Evolutionary conservation across 495 filamentous ascomycete species (phyloP).

Genomic region (Penicillium waksmanii): DNA sequence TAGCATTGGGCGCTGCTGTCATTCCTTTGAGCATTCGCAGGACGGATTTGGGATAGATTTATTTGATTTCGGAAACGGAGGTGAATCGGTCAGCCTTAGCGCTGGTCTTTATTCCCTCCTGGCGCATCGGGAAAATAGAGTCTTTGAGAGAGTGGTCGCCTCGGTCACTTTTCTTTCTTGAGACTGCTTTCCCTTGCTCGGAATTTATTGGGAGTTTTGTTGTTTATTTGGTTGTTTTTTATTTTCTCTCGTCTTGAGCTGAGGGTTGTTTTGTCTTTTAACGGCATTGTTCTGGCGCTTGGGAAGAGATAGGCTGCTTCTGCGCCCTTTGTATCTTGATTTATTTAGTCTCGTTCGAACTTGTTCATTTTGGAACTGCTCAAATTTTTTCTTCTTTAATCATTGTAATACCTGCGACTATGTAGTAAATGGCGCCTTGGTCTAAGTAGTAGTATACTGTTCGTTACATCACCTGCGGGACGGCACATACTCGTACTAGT

Average conservation of each 20-base stretch:
- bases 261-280: constrained; percentile 25
- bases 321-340: constrained; percentile 10
- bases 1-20: constrained; percentile 51
- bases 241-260: constrained; percentile 24
- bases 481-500: background rate
- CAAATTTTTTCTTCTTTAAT: background rate
- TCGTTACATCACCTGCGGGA: no score
- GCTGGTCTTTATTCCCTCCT: constrained; percentile 10
- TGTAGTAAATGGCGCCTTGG: no score
- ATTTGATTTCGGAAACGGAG: constrained; percentile 30
- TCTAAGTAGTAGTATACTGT: no score
- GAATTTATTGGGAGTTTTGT: constrained; percentile 20
- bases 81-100: constrained; percentile 9
- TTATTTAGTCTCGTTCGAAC: constrained; percentile 12
- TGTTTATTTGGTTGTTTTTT: background rate
- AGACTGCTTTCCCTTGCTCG: constrained; percentile 6
- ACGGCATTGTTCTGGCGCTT: constrained; percentile 37
- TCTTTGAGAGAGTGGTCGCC: background rate
- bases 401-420: no score
- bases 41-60: constrained; percentile 37
- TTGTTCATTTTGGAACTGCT: constrained; percentile 3
- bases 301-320: constrained; percentile 17
- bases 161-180: background rate
- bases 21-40: constrained; percentile 49
- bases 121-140: constrained; percentile 11